These are phyloP conservation scores for Chaetomiaceae sp. DNA, from an alignment of 2,329 filamentous ascomycete genomes.

Conservation along the genomic window DNA sequence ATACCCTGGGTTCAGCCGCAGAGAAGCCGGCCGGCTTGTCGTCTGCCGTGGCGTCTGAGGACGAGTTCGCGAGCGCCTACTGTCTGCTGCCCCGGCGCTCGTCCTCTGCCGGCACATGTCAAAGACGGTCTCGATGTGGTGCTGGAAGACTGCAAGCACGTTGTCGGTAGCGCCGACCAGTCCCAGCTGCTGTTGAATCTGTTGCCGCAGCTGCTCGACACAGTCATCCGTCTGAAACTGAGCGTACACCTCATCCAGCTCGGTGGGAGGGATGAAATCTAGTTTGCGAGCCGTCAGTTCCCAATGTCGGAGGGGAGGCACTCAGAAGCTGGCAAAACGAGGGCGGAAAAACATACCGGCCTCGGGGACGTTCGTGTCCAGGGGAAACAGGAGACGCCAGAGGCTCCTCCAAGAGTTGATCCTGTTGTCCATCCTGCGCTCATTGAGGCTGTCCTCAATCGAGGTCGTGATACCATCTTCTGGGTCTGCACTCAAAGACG, in stretches of 20 bases:
- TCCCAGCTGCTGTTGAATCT: conserved; percentile 2
- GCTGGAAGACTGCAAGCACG: conserved; percentile 7
- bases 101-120: conserved; percentile 8
- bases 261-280: conserved; percentile 23
- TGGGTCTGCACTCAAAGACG: conserved; percentile 14
- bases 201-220: not conserved
- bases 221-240: conserved; percentile 9
- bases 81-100: not conserved
- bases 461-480: conserved; percentile 22
- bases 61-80: conserved; percentile 3
- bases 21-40: not conserved
- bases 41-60: not conserved
- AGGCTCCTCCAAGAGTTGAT: conserved; percentile 20
- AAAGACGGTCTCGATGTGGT: conserved; percentile 16
- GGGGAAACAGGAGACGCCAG: conserved; percentile 20
- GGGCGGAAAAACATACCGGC: conserved; percentile 11
- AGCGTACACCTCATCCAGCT: conserved; percentile 21
- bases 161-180: not conserved
- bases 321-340: too few relatives aligned
- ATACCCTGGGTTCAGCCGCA: not conserved
- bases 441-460: conserved; percentile 20
- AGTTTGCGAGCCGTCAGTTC: not conserved
- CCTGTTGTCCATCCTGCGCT: conserved; percentile 19
- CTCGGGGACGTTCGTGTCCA: conserved; percentile 3
- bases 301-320: not conserved